Evolutionary conservation across 768 basidiomycete genomes (phyloP), one percentile per base, ranked within the genome.

Genomic region (Phaeotremella fagi): DNA sequence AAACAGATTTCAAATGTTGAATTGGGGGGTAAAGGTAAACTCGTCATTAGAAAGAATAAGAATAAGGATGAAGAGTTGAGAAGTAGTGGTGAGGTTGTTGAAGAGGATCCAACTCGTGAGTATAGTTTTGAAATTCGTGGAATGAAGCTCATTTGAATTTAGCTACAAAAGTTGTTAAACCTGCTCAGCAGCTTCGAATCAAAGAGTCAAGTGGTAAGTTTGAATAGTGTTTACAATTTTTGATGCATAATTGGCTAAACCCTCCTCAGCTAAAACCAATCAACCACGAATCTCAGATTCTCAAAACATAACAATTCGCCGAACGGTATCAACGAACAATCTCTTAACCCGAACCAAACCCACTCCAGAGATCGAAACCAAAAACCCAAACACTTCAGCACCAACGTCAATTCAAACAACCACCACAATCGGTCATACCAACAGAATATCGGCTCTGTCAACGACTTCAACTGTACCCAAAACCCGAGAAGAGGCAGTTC

Each of bases 101-200:
- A 49, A 16, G 55, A 70, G 29, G 64, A 64, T 52, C 42, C 45
- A 3, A 70, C 68, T n/a, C 67, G 67, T 69, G 44, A 57, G 67
- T 59, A 3, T 11, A 2, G 4, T 23, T 27, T 29, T 14, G 29
- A 20, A 3, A 27, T 41, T 28, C 23, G 23, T 45, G 6, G 15
- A 24, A 9, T 24, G 14, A 45, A 14, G 9, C n/a, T 11, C 25
- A 23, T 5, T 6, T 41, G 52, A 27, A 55, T 29, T 3, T 28
- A 70, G 68, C 68, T 35, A 70, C 68, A 1, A 64, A 65, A 46
- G 37, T 62, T 35, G 33, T 52, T 41, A 70, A 70, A 35, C 58
- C 68, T 14, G 68, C 65, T 37, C 68, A 63, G 42, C 57, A 61
- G 6, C 57, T 67, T 7, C 55, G 63, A 27, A 46, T 60, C 33